phyloP scores from a whole-genome alignment of 805 yeast genomes.

The Hyphopichia homilentoma region DNA sequence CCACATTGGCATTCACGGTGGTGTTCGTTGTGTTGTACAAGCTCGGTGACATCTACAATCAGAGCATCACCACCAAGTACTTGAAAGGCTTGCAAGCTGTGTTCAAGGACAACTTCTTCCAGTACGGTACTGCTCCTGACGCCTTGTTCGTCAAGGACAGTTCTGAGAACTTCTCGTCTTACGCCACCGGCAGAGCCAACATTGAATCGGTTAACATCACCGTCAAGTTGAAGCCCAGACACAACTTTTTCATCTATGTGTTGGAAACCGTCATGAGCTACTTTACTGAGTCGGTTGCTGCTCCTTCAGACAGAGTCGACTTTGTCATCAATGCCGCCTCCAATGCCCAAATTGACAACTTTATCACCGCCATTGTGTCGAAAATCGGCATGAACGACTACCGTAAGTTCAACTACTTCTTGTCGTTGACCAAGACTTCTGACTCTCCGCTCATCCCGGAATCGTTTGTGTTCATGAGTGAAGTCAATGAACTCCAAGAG shows the following conservation, averaged over 20 bases:
- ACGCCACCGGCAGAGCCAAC: conserved; percentile 86
- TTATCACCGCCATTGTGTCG: conserved; percentile 79
- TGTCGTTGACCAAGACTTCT: conserved; percentile 79
- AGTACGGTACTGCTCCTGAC: conserved; percentile 58
- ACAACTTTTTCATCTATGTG: conserved; percentile 65
- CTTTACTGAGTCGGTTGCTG: conserved; percentile 51
- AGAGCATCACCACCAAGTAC: conserved; percentile 49
- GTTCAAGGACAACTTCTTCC: conserved; percentile 67
- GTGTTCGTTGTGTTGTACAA: conserved; percentile 49
- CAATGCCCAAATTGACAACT: conserved; percentile 55
- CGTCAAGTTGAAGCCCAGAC: conserved; percentile 71
- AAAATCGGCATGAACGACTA: conserved; percentile 75
- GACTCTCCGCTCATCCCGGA: conserved; percentile 69
- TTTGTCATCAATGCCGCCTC: conserved; percentile 57
- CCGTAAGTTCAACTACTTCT: conserved; percentile 74
- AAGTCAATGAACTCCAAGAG: conserved; percentile 76
- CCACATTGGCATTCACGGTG: conserved; percentile 49
- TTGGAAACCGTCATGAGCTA: conserved; percentile 61
- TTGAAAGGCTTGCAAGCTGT: conserved; percentile 48
- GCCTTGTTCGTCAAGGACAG: conserved; percentile 57
- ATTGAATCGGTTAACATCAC: conserved; percentile 59
- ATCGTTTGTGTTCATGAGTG: conserved; percentile 85
- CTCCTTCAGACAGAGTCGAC: conserved; percentile 57
- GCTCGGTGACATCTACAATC: conserved; percentile 60
- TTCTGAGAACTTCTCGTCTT: conserved; percentile 59